A percentile compares a stretch with the other conserved stretches of the same genome.
These are phyloP conservation scores for Cordyceps farinosa DNA, from an alignment of 2,329 filamentous ascomycete species.

Conservation along the genomic window DNA sequence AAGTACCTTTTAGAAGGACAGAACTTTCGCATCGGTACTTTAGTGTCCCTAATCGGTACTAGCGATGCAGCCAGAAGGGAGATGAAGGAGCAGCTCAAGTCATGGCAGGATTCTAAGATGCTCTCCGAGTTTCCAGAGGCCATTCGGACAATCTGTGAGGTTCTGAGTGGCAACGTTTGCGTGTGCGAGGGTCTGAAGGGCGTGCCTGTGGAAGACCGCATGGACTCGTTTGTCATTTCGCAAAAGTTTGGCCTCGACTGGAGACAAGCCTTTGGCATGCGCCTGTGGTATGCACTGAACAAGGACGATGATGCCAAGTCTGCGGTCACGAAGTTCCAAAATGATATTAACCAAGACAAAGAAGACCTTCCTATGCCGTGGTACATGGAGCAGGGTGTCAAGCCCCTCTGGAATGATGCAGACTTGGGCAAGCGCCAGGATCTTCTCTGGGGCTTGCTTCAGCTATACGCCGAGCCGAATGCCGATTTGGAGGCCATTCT, in stretches of 20 bases:
- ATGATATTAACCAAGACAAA: constrained; percentile 66
- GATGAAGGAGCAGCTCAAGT: constrained; percentile 74
- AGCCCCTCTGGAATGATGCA: constrained; percentile 58
- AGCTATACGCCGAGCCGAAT: constrained; percentile 65
- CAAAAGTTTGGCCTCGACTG: constrained; percentile 83
- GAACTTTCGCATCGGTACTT: constrained; percentile 78
- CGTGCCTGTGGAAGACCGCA: constrained; percentile 73
- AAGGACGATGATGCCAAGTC: constrained; percentile 62
- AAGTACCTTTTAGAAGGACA: constrained; percentile 70
- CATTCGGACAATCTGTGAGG: constrained; percentile 82
- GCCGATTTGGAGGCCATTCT: constrained; percentile 66
- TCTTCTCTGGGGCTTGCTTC: constrained; percentile 81
- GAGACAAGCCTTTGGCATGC: constrained; percentile 87
- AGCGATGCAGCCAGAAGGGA: constrained; percentile 67
- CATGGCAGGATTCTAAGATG: constrained; percentile 79
- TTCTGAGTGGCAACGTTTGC: constrained; percentile 84
- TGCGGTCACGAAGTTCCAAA: constrained; percentile 69
- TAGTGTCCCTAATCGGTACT: constrained; percentile 77
- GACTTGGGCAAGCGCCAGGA: constrained; percentile 63
- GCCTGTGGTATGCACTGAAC: constrained; percentile 80
- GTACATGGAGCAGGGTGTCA: constrained; percentile 60
- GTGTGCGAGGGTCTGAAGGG: constrained; percentile 73
- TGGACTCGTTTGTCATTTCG: constrained; percentile 76
- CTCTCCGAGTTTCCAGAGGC: constrained; percentile 83
- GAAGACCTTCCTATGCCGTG: constrained; percentile 72